Percentiles rank a stretch among this genome's conserved stretches.
Conservation (phyloP, 2,329 filamentous ascomycete species). For the Sporothrix luriei region DNA sequence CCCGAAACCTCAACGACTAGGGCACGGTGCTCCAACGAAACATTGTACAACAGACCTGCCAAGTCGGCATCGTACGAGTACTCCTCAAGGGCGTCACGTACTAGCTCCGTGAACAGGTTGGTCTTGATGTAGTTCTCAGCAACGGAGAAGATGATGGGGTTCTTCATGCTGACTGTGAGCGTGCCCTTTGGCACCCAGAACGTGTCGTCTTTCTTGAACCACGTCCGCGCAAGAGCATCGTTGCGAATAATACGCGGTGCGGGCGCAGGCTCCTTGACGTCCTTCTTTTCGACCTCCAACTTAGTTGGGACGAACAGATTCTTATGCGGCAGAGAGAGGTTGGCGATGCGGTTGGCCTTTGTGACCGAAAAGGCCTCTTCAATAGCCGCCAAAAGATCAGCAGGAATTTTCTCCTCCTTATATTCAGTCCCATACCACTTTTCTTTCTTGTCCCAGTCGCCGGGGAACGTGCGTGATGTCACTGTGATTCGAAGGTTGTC, state of each 20-base stretch:
- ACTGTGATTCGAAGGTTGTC: constrained; percentile 89
- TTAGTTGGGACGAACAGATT: constrained; percentile 96
- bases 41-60: constrained; percentile 80
- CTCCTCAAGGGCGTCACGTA: constrained; percentile 85
- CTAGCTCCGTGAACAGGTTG: constrained; percentile 78
- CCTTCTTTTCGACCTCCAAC: constrained; percentile 92
- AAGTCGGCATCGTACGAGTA: constrained; percentile 96
- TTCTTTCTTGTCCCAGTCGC: constrained; percentile 83
- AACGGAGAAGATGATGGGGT: constrained; percentile 75
- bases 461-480: constrained; percentile 80
- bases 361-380: constrained; percentile 63
- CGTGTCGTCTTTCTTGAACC: constrained; percentile 98
- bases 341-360: constrained; percentile 61
- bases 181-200: constrained; percentile 98
- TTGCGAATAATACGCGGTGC: constrained; percentile 82
- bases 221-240: constrained; percentile 76
- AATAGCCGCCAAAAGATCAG: constrained; percentile 73
- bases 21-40: constrained; percentile 72
- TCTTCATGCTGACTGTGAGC: constrained; percentile 77
- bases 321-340: constrained; percentile 83
- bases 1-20: constrained; percentile 79
- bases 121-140: constrained; percentile 78
- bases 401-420: constrained; percentile 75
- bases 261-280: constrained; percentile 72
- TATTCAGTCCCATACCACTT: constrained; percentile 99